These are phyloP conservation scores for Betula pendula DNA, from an alignment of 306 rosid genomes.

Conservation along the genomic window DNA sequence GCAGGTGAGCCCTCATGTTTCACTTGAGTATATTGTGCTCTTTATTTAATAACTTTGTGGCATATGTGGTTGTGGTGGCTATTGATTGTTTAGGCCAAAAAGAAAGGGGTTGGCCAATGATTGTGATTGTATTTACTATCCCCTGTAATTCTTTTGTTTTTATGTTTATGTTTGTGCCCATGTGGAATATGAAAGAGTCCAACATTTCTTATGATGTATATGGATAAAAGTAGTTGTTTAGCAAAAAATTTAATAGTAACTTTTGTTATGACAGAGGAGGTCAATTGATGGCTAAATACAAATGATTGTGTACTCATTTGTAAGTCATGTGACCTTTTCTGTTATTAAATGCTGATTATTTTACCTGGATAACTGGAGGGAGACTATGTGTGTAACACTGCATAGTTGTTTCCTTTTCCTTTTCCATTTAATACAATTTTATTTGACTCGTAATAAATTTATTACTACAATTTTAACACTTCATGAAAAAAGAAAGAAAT, in stretches of 20 bases:
- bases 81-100: not conserved
- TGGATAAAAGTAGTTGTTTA: not conserved
- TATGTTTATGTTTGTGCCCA: not conserved
- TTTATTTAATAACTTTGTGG: not conserved
- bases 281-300: not conserved
- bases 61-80: not conserved
- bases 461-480: too few species aligned
- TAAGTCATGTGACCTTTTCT: not conserved
- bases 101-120: not conserved
- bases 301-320: not conserved
- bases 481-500: not conserved
- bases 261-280: not conserved
- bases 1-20: conserved; percentile 56
- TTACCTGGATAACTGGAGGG: too few species aligned
- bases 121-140: not conserved
- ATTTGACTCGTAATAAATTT: too few species aligned
- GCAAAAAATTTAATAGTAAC: not conserved
- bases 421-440: too few species aligned
- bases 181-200: not conserved
- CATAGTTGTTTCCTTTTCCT: too few species aligned
- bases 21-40: not conserved
- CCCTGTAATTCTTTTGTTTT: not conserved
- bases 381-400: too few species aligned
- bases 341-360: not conserved
- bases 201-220: not conserved